Evolutionary conservation across 2,329 filamentous ascomycete genomes (phyloP).

Genomic region (Cytospora piceicola): DNA sequence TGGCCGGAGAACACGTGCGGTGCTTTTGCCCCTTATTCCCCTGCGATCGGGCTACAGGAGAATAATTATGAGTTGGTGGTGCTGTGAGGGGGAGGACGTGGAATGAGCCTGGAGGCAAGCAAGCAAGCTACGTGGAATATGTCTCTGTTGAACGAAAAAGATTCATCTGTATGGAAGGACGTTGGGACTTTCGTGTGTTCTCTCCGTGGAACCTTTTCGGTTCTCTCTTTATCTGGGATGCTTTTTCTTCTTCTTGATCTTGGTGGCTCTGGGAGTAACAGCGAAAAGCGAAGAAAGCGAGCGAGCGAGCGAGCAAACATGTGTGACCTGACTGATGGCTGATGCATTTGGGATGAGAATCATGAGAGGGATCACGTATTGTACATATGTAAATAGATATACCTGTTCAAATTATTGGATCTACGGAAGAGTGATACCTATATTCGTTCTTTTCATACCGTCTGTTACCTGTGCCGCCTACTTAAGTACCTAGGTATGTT

Average conservation of each 20-base stretch:
- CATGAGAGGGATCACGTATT: slow-evolving; percentile 4
- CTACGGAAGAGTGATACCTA: not conserved
- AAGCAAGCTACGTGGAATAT: not conserved
- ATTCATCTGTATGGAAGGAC: not conserved
- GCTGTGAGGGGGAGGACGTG: not conserved
- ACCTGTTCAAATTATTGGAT: not conserved
- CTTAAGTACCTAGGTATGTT: too few relatives aligned
- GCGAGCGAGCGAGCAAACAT: slow-evolving; percentile 22
- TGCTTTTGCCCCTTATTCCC: not conserved
- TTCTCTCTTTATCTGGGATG: not conserved
- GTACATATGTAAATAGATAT: slow-evolving; percentile 23
- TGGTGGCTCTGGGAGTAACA: not conserved
- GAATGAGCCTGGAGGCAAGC: not conserved
- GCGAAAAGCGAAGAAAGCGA: not conserved
- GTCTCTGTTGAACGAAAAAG: not conserved
- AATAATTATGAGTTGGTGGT: not conserved
- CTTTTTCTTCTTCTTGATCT: not conserved
- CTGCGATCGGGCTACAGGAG: not conserved
- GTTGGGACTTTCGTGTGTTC: not conserved
- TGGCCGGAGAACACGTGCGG: not conserved
- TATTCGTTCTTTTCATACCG: not conserved
- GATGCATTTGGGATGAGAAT: slow-evolving; percentile 15
- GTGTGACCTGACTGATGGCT: slow-evolving; percentile 20
- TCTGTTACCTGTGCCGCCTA: too few relatives aligned
- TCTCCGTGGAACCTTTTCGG: not conserved